These are phyloP conservation scores for Diaporthe sp. DNA, from an alignment of 2,329 filamentous ascomycete species.

Conservation along the genomic window DNA sequence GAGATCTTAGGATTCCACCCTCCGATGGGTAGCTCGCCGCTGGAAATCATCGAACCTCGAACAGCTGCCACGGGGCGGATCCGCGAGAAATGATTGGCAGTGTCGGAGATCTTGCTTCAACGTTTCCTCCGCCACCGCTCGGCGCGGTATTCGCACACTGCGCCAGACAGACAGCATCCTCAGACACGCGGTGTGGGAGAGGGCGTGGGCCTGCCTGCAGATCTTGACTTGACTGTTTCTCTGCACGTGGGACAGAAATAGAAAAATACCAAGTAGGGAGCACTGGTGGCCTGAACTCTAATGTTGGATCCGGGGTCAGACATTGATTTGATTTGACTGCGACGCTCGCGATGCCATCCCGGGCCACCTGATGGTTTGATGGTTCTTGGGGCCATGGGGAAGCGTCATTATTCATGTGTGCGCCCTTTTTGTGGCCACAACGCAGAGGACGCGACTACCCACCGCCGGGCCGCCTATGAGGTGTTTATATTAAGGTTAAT, in stretches of 20 bases:
- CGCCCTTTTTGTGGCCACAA: neutral
- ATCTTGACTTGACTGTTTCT: neutral
- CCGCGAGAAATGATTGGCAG: conserved; percentile 21
- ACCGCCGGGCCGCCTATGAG: conserved; percentile 3
- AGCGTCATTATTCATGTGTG: conserved; percentile 15
- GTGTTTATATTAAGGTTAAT: conserved; percentile 13
- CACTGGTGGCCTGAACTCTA: conserved; percentile 1
- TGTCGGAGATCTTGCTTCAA: conserved; percentile 15
- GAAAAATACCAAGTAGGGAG: neutral
- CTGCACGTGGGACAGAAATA: neutral
- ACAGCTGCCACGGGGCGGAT: conserved; percentile 7
- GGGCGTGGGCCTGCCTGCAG: neutral
- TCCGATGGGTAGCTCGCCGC: neutral
- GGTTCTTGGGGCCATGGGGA: neutral
- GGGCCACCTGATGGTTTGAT: conserved; percentile 10
- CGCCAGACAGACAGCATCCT: neutral
- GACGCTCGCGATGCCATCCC: conserved; percentile 25
- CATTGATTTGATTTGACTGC: conserved; percentile 21
- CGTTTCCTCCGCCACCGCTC: neutral
- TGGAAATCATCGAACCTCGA: neutral
- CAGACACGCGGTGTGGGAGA: neutral
- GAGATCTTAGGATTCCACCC: neutral
- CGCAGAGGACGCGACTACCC: neutral
- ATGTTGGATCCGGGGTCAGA: conserved; percentile 3
- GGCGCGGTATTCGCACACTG: neutral